Percentiles rank a stretch among this genome's conserved stretches.
Conservation (phyloP, 2,329 filamentous ascomycete genomes). For the Didymella lethalis region DNA sequence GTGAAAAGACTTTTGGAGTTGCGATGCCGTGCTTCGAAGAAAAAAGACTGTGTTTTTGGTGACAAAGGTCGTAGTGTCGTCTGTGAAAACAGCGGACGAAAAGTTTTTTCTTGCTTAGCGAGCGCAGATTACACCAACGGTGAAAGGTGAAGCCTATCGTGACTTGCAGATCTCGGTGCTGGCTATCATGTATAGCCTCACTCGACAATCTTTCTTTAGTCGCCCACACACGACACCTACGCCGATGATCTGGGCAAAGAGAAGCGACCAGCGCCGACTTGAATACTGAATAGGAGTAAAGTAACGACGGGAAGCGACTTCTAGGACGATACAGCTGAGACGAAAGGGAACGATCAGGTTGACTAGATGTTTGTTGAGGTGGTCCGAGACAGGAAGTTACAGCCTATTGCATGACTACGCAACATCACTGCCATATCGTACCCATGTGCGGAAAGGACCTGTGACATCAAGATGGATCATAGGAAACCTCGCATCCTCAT, state of each 20-base stretch:
- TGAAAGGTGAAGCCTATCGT: conserved; percentile 6
- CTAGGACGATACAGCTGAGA: not conserved
- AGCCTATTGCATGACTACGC: not conserved
- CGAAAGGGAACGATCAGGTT: not conserved
- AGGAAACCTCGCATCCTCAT: too few relatives aligned
- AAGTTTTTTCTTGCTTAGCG: conserved; percentile 4
- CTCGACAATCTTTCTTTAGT: too few relatives aligned
- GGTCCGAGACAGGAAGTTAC: not conserved
- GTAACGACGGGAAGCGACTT: not conserved
- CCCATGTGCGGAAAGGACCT: too few relatives aligned
- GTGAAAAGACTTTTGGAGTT: not conserved
- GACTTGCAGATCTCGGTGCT: not conserved
- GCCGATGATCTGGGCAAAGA: not conserved
- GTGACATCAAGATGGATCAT: too few relatives aligned
- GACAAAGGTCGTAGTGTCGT: not conserved
- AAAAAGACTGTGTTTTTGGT: not conserved
- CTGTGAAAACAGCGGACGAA: not conserved
- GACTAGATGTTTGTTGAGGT: not conserved
- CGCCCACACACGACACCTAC: not conserved
- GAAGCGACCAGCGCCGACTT: not conserved
- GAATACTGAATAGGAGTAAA: not conserved
- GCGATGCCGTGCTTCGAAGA: not conserved
- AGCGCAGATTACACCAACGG: not conserved
- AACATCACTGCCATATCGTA: not conserved
- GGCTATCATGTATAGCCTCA: not conserved